phyloP scores from a whole-genome alignment of 2,329 filamentous ascomycete species.

The Bipolaris oryzae region DNA sequence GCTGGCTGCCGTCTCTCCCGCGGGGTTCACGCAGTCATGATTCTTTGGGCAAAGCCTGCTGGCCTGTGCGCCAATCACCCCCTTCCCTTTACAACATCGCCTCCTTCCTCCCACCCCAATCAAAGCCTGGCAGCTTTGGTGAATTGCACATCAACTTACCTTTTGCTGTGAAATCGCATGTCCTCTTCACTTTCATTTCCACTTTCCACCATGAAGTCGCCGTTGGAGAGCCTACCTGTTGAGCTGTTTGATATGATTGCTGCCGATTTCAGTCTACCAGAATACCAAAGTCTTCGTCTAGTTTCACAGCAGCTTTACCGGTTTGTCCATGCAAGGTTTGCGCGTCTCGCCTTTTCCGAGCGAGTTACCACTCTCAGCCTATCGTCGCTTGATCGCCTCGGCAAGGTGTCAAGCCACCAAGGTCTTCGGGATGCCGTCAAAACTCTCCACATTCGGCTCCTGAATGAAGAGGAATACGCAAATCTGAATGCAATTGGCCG shows the following conservation, averaged over 20 bases:
- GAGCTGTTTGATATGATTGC: slow-evolving; percentile 39
- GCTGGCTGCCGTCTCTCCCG: slow-evolving; percentile 4
- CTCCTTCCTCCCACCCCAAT: background rate
- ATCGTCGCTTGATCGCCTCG: slow-evolving; percentile 32
- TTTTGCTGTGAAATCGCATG: background rate
- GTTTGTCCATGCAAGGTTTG: slow-evolving; percentile 30
- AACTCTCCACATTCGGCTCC: slow-evolving; percentile 31
- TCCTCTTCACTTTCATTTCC: background rate
- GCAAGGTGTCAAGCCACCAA: slow-evolving; percentile 21
- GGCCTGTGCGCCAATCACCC: background rate
- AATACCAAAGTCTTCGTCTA: slow-evolving; percentile 32
- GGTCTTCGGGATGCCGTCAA: slow-evolving; percentile 26
- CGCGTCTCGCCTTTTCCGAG: slow-evolving; percentile 29
- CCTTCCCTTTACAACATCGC: background rate
- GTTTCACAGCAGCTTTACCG: slow-evolving; percentile 29
- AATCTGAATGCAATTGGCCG: slow-evolving; percentile 26
- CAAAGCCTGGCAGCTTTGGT: background rate
- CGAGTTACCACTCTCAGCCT: slow-evolving; percentile 31
- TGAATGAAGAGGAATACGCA: slow-evolving; percentile 33
- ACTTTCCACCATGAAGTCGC: slow-evolving; percentile 24
- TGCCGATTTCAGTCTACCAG: slow-evolving; percentile 20
- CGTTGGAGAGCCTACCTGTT: slow-evolving; percentile 35
- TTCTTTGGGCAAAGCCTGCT: slow-evolving; percentile 4
- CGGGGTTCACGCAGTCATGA: slow-evolving; percentile 17
- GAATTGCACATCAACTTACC: background rate